Conservation (phyloP, 2,329 filamentous ascomycete genomes). For the Graphiopsis chlorocephala region DNA sequence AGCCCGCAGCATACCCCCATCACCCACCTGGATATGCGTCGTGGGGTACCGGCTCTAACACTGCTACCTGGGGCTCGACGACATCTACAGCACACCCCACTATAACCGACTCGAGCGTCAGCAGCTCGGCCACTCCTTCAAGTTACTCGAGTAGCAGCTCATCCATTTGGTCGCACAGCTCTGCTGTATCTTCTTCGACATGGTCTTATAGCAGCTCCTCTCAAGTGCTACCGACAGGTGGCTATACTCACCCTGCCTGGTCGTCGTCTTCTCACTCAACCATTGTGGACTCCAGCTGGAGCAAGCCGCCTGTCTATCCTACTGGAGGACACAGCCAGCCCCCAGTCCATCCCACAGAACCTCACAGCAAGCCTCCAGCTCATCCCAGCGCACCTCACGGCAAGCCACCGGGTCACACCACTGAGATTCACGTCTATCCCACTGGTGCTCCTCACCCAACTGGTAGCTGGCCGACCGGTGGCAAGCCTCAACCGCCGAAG, state of each 20-base stretch:
- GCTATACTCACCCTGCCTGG: slow-evolving; percentile 3
- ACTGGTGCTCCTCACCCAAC: slow-evolving; percentile 4
- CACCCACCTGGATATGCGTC: slow-evolving; percentile 4
- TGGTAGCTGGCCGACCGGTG: background rate
- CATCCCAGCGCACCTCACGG: background rate
- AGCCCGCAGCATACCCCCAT: slow-evolving; percentile 7
- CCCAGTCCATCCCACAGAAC: background rate
- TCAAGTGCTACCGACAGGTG: slow-evolving; percentile 2
- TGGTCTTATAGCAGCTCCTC: slow-evolving; percentile 4
- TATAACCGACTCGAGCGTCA: background rate
- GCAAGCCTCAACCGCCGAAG: slow-evolving; percentile 9
- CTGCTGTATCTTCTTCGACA: background rate
- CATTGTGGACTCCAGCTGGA: slow-evolving; percentile 1
- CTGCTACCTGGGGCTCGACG: slow-evolving; percentile 5
- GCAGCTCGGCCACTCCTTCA: background rate
- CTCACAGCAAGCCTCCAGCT: background rate
- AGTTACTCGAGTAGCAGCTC: slow-evolving; percentile 4
- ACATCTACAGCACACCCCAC: background rate
- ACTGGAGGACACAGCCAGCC: slow-evolving; percentile 3
- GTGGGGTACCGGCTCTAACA: slow-evolving; percentile 5
- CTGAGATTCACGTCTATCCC: background rate
- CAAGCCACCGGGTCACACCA: background rate
- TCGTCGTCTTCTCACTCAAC: background rate
- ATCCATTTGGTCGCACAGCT: background rate
- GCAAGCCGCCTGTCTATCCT: slow-evolving; percentile 6